Conservation (phyloP, 495 filamentous ascomycete genomes). For the Podospora pseudopauciseta region DNA sequence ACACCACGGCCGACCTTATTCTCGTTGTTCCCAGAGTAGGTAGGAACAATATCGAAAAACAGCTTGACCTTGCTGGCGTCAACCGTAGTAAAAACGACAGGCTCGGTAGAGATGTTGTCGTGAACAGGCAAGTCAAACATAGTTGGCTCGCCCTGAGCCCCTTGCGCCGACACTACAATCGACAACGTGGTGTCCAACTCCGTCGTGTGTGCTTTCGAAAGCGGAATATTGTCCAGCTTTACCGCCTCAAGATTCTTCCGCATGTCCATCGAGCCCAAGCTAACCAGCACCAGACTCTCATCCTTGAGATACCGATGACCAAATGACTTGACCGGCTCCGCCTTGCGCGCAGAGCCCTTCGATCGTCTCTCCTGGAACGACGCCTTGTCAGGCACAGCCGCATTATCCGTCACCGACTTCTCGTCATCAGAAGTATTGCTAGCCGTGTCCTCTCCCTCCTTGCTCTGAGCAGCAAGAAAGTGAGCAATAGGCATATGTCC, state of each 20-base stretch:
- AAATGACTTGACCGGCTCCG: slow-evolving; percentile 87
- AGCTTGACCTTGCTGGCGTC: slow-evolving; percentile 81
- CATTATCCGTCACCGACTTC: slow-evolving; percentile 35
- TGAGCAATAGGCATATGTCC: slow-evolving; percentile 79
- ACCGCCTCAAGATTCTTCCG: slow-evolving; percentile 77
- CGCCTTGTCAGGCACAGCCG: slow-evolving; percentile 47
- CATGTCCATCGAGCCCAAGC: slow-evolving; percentile 89
- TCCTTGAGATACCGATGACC: slow-evolving; percentile 92
- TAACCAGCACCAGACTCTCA: slow-evolving; percentile 85
- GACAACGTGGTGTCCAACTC: slow-evolving; percentile 93
- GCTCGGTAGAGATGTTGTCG: slow-evolving; percentile 88
- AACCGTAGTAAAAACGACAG: slow-evolving; percentile 77
- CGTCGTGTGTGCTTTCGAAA: slow-evolving; percentile 82
- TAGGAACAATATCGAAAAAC: slow-evolving; percentile 94
- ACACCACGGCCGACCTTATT: slow-evolving; percentile 88
- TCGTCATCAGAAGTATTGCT: slow-evolving; percentile 31
- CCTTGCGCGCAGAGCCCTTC: slow-evolving; percentile 37
- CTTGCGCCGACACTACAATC: slow-evolving; percentile 83
- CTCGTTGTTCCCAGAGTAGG: slow-evolving; percentile 86
- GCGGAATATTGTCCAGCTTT: slow-evolving; percentile 81
- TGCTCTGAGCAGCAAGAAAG: slow-evolving; percentile 49
- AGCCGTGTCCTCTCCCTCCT: slow-evolving; percentile 24
- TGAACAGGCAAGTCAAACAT: slow-evolving; percentile 90
- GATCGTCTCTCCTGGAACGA: slow-evolving; percentile 50
- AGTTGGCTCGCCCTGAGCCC: slow-evolving; percentile 79